Base-by-base conservation (phyloP, 1,139 yeast species). In the Kodamaea sp. region DNA sequence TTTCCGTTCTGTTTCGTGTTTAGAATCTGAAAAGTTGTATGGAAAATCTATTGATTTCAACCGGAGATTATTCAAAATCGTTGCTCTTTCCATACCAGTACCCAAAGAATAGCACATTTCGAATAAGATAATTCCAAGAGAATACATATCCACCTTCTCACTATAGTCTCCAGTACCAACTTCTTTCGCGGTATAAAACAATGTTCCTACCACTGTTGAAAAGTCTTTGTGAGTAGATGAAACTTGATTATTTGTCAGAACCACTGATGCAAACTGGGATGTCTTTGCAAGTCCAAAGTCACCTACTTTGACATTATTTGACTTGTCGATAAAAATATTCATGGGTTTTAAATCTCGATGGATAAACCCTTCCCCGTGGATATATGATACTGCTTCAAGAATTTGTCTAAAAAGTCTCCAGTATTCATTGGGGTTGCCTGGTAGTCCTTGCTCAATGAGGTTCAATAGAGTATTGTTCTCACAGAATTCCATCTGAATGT, bases 401-500 rank as follows among this genome's bases (percentile, higher is more conserved):
- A 92, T 77, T 53, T 94, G 97, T 26, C 97, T 69, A 45, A 92
- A 77, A 4, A 90, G 62, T 41, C 96, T 69, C 96, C 97, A 94
- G 51, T 89, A 90, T 50, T 87, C 95, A 40, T 78, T 83, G 0
- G 86, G 69, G 35, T 85, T 78, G 7, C 67, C 67, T 5, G 83
- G 85, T n/a, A 90, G 66, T 0, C 89, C 90, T 43, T 84, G 94
- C 29, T 77, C 78, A 26, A 94, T 92, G 43, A 92, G 66, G 57
- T 92, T 96, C 31, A 78, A 75, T 24, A 94, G 62, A 0, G 98
- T 92, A 41, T 87, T 87, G 51, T 92, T 92, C 50, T 94, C 98
- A 62, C 98, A 94, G 54, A 92, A 94, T 57, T 94, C 98, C 99
- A 94, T 94, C 54, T 94, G 98, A 44, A 94, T 92, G 53, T 68